Evolutionary conservation across 495 filamentous ascomycete genomes (phyloP), one percentile per base, ranked within the genome.

Genomic region (Paragyromitra xinjiangensis): DNA sequence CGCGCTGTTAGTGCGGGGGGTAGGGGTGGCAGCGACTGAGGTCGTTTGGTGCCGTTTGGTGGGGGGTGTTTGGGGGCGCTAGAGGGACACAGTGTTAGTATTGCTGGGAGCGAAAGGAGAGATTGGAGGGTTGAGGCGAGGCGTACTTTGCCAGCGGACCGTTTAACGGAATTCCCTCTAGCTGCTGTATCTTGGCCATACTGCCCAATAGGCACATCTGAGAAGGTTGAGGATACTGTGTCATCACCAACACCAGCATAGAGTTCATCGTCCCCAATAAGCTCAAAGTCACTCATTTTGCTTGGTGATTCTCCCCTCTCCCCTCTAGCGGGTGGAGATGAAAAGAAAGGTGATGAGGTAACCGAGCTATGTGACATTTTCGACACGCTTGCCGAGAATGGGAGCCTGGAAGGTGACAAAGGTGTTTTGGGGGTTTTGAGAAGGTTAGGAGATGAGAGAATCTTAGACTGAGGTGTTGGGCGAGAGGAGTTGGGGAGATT

Each of bases 161-260:
- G 73, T 63, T 75, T 75, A 16, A 71, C 75, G 19, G 74, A 61
- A 6, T 34, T 61, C 39, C 66, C 67, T 78, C 75, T 69, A n/a
- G 68, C 68, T 37, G 74, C 48, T 61, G 59, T 39, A 5, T 67
- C 79, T 7, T 55, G 37, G 37, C 64, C 66, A 56, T 65, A 81
- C 22, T 70, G 80, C 19, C 39, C 71, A 29, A 63, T 61, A 29
- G 66, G 64, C 29, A 82, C 69, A 19, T 81, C 80, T 14, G 80
- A 82, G 48, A 82, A 82, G 53, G 74, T 81, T n/a, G 80, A 81
- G 63, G 66, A 81, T 37, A 81, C 71, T 26, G 80, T 82, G 59
- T 79, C 75, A 42, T 81, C 80, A 12, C 61, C 75, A n/a, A 40
- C 70, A 39, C 75, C 77, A 24, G n/a, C 61, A 16, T 72, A 73